These are phyloP conservation scores for Gossypium gossypioides DNA, from an alignment of 441 rosid species.

Conservation along the genomic window DNA sequence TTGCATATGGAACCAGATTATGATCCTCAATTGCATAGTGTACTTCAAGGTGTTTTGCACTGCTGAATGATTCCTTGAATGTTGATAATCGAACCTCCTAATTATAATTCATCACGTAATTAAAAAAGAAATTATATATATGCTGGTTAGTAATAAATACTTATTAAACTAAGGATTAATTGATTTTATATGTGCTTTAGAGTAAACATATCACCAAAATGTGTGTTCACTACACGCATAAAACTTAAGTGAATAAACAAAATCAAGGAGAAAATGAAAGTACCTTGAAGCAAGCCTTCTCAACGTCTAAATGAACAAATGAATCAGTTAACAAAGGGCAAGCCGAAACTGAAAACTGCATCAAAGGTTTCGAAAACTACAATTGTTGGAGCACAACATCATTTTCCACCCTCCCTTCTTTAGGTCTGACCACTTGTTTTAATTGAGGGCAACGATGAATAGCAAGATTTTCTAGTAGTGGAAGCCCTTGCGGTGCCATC, in stretches of 20 bases:
- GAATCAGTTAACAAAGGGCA: neutral
- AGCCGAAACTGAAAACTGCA: neutral
- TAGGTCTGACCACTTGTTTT: neutral
- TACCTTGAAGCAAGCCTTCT: neutral
- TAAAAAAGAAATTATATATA: too few species aligned
- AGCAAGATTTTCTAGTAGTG: neutral
- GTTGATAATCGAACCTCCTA: neutral
- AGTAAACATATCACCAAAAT: too few species aligned
- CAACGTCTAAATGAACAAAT: neutral
- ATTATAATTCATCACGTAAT: neutral
- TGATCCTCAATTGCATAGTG: neutral
- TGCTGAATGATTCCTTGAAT: neutral
- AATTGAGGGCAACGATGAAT: neutral
- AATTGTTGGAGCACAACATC: neutral
- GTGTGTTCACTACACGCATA: too few species aligned
- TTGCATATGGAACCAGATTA: neutral
- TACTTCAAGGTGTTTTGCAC: neutral
- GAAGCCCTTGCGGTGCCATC: neutral
- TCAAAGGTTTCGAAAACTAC: neutral
- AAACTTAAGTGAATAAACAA: neutral
- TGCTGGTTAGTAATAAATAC: too few species aligned
- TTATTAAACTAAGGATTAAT: too few species aligned
- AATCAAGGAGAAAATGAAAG: neutral
- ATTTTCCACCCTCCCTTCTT: neutral
- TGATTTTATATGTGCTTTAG: too few species aligned